Conservation (phyloP, 73 alveolate species). For the Strombidium stylifer region DNA sequence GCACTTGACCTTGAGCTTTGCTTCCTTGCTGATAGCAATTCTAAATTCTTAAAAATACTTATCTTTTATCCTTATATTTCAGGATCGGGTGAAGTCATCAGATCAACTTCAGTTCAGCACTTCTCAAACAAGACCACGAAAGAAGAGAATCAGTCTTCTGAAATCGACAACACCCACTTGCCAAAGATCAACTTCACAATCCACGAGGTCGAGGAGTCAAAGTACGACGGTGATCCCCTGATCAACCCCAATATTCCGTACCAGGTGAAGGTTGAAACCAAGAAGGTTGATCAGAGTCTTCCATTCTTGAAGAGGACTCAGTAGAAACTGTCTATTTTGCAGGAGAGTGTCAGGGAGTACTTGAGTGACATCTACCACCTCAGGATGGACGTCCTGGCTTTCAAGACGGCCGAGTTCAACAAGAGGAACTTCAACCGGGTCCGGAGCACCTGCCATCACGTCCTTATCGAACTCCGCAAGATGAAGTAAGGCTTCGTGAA, state of each 20-base stretch:
- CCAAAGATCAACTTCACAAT: too few species aligned
- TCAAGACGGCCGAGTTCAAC: constrained; percentile 7
- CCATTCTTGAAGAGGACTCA: neutral
- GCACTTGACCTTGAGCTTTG: too few species aligned
- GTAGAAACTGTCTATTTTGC: neutral
- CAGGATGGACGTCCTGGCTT: neutral
- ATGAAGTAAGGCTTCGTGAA: constrained; percentile 41
- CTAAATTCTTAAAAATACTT: too few species aligned
- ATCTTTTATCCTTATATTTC: too few species aligned
- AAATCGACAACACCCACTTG: too few species aligned
- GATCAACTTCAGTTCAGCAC: too few species aligned
- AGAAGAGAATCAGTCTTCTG: too few species aligned
- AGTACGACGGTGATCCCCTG: constrained; percentile 7
- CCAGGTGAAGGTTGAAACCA: neutral
- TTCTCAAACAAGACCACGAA: too few species aligned
- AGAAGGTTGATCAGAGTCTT: neutral
- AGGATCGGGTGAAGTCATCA: too few species aligned
- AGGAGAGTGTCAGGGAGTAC: neutral
- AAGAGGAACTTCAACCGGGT: constrained; percentile 9
- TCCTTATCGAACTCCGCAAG: constrained; percentile 39
- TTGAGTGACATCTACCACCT: neutral
- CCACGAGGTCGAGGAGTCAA: constrained; percentile 4
- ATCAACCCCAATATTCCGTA: neutral
- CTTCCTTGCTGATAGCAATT: too few species aligned
- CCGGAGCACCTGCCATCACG: constrained; percentile 3